Evolutionary conservation across 331 rosid species (phyloP), one percentile per base, ranked within the genome.

Genomic region (Arachis monticola): DNA sequence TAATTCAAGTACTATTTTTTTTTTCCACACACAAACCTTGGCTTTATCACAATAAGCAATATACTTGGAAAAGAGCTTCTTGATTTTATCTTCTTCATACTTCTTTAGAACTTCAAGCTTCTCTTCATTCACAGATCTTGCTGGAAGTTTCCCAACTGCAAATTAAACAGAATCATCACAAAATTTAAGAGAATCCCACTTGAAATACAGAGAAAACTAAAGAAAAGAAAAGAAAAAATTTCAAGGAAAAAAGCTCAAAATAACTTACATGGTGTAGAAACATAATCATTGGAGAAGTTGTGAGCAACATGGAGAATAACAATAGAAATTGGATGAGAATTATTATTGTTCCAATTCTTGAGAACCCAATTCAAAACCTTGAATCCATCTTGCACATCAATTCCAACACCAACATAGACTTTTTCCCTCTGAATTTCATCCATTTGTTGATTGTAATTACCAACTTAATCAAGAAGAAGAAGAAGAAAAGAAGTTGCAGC

Each of bases 121-220:
- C 82, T 88, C 96, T 17, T 93, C 97, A 56, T 76, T 89, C 51
- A 93, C 85, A 79, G 82, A 88, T 58, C 78, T 91, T 65, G 92
- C 91, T 10, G 91, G 97, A 64, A 93, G 96, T 84, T 89, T 93
- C 10, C 98, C 97, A 84, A 88, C 98, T 93, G 84, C 70, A 82
- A 38, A 38, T 38, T 38, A 38, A 38, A 78, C 17, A 69, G 48
- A 67, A 79, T 31, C 70, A 73, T 27, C 4, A 38, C 41, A 38
- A 48, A 78, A 81, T 30, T 27, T 44, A 59, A 79, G 42, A 52
- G 8, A 78, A 79, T 60, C 81, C 76, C 56, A 64, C 45, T 53
- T 72, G 73, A 70, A 59, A 63, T 5, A 10, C 69, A 35, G 76
- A 42, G 2, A 31, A 35, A 68, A 1, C 0, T 17, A 76, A 70